Evolutionary conservation across 805 yeast genomes (phyloP), one percentile per base, ranked within the genome.

Genomic region (Wickerhamomyces xylosicus): DNA sequence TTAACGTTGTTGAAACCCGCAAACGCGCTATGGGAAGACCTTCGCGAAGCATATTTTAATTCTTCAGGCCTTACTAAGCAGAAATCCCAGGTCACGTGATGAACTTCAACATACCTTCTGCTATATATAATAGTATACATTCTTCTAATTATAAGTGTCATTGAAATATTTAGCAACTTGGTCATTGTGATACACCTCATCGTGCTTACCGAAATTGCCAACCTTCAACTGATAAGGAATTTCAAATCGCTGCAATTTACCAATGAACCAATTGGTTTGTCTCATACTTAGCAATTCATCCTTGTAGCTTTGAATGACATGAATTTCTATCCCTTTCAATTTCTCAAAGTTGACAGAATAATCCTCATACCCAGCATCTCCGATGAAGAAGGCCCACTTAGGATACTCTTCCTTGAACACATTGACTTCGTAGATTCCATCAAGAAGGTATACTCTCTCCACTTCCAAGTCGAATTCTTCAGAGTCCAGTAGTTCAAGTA

Each of bases 381-480:
- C 46, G 1, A 85, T 77, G 53, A 83, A 83, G 5, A 54, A 57
- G 13, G 50, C 47, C 54, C 84, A 85, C 5, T 47, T 49, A 0
- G 84, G 82, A 53, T 83, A 79, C 50, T 82, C 92, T 2, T 58
- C 56, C 1, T 79, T 44, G 37, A 85, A 56, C 11, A 61, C 62
- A 1, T 41, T 45, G 5, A 79, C 53, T 45, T 79, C 72, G 56
- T 71, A 83, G 37, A 85, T 85, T 0, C 95, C 95, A 49, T 84
- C 95, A 1, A 81, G 50, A 19, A 78, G 60, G 31, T 70, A 53
- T 10, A 58, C 43, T 32, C 54, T 37, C 1, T 47, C 41, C 34
- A 61, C 41, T 2, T 20, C 19, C 1, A 58, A 19, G 4, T 22
- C 21, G 3, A 38, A 18, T 4, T 28, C 19, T 4, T 33, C 13